phyloP scores from a whole-genome alignment of 169 alveolate genomes.

The Plasmodium vivax region DNA sequence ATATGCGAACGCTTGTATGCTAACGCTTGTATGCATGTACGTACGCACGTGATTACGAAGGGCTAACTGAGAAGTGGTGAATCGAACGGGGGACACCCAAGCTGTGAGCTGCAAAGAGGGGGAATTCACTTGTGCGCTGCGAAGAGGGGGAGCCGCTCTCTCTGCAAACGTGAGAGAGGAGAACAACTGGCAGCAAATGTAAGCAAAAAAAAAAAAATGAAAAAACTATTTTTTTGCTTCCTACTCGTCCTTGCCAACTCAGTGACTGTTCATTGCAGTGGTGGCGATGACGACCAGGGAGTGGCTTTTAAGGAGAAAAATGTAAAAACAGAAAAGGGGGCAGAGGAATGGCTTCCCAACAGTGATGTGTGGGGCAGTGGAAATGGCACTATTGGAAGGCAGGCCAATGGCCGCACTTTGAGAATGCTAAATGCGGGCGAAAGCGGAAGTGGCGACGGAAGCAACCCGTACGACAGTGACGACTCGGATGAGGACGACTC shows the following conservation, averaged over 20 bases:
- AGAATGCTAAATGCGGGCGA: background rate
- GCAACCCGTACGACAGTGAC: background rate
- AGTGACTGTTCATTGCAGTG: conserved; percentile 27
- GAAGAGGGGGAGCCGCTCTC: background rate
- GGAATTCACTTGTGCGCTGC: no score
- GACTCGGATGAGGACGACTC: conserved; percentile 5
- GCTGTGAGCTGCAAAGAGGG: background rate
- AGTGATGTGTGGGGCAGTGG: background rate
- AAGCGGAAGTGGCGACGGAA: background rate
- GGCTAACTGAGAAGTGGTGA: background rate
- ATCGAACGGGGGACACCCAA: background rate
- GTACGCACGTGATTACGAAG: conserved; percentile 6
- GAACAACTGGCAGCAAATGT: background rate
- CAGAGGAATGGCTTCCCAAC: background rate
- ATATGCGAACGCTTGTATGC: no score
- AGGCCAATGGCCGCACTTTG: background rate
- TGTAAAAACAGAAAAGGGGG: background rate
- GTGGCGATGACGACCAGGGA: background rate
- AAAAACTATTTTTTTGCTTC: conserved; percentile 31
- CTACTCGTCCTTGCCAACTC: conserved; percentile 16
- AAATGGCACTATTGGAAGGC: background rate
- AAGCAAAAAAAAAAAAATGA: conserved; percentile 39
- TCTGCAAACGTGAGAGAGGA: background rate
- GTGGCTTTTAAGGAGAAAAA: background rate
- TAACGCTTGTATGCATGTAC: background rate